Evolutionary conservation across 2,329 filamentous ascomycete species (phyloP), one percentile per base, ranked within the genome.

Genomic region (Sordariomycetes sp.): DNA sequence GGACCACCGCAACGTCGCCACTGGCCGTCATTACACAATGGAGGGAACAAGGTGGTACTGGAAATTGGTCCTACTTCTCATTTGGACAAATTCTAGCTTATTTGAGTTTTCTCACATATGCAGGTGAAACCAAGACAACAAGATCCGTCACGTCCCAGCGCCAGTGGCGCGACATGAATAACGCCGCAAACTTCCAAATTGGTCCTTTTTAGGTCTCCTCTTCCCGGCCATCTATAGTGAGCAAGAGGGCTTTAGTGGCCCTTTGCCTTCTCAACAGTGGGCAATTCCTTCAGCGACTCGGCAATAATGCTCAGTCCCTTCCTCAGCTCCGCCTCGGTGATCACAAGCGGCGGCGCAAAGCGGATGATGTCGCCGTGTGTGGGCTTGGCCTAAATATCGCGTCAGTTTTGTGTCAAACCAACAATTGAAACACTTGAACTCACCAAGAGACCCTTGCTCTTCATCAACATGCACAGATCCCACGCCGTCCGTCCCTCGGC

Each of bases 321-420:
- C 46, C 78, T 71, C 45, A 98, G 81, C 63, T 98, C 78, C 39
- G 81, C 74, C 52, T 96, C 87, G 18, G 81, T 87, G 51, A 98
- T 96, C 44, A 98, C 87, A 35, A 98, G 69, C 15, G 92, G 92
- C 30, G 92, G 92, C n/a, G 92, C 92, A 41, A 98, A 82, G 38
- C 92, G 84, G 56, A 98, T 98, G 58, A 98, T 96, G 62, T 96
- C 95, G 53, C 94, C 82, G 61, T 98, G 92, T 6, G 92, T 98
- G 20, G 92, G 92, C 74, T 98, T 98, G 50, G 92, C 92, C 86
- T 94, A 56, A 52, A 24, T 17, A 6, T 27, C 16, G 12, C n/a
- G n/a, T n/a, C n/a, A n/a, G n/a, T 7, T 27, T 27, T 14, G 25
- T n/a, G 16, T 7, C 25, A 27, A 8, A n/a, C n/a, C 21, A 37